Base-by-base conservation (phyloP, 768 basidiomycete species). In the Hygrocybe punicea region DNA sequence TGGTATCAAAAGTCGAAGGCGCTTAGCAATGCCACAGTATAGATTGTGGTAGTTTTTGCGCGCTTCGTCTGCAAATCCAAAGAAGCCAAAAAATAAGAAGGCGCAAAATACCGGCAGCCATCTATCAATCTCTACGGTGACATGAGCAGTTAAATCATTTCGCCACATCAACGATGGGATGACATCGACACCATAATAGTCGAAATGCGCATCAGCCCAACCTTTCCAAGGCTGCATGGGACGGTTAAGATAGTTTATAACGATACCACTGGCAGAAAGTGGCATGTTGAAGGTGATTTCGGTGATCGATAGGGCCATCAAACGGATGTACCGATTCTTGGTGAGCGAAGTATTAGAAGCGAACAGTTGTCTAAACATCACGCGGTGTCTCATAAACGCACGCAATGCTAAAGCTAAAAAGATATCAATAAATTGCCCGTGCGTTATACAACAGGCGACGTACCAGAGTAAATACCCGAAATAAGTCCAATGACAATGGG, bases 11-110 rank as follows among this genome's bases (percentile, higher is more conserved):
- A 19, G 19, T 42, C 19, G 4, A 14, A 42, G 19, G 8, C 66
- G 67, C 62, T 75, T 76, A 39, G 76, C 72, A 23, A 81, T 71
- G 2, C 74, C 71, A 34, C 55, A 42, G 58, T 76, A 68, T 0
- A 72, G 75, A 6, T 66, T 64, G 9, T 73, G 69, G 63, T 87
- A 87, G 60, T 82, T 70, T 63, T 74, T 78, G 56, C 75, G 71
- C 24, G 85, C 84, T 64, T 87, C 86, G 23, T 78, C 76, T 9
- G 80, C 82, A 51, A 86, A 80, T 1, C 85, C 86, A 63, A 89
- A 88, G 73, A 84, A 81, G n/a, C 66, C 68, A 63, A 87, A 88
- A 73, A 88, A 87, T 42, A 80, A 13, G 57, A 85, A 67, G 3
- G 82, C 79, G 60, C 78, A 81, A 34, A 76, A 59, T 7, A 82